These are phyloP conservation scores for Martiniozyma asiatica DNA, from an alignment of 1,139 yeast genomes.

Conservation along the genomic window DNA sequence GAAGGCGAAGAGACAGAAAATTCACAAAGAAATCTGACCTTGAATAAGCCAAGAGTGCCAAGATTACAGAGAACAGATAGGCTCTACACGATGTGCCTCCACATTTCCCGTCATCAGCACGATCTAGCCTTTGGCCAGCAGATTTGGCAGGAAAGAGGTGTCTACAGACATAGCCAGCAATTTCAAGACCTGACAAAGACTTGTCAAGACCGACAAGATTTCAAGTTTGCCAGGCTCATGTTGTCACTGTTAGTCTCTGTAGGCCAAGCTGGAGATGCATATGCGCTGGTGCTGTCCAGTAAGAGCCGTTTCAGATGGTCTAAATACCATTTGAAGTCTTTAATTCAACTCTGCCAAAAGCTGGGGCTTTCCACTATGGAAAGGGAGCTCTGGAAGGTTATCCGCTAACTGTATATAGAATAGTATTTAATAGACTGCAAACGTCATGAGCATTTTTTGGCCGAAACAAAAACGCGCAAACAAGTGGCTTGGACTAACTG, in stretches of 20 bases:
- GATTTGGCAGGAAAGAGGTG: constrained; percentile 72
- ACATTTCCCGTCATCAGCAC: constrained; percentile 48
- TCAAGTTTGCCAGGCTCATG: constrained; percentile 58
- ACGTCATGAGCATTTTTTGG: constrained; percentile 10
- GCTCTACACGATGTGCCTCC: constrained; percentile 51
- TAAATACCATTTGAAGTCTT: constrained; percentile 38
- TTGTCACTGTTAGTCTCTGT: constrained; percentile 39
- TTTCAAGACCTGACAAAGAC: constrained; percentile 32
- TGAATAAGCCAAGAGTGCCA: too few relatives aligned
- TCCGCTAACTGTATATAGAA: too few relatives aligned
- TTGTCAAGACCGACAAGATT: constrained; percentile 42
- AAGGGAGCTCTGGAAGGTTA: constrained; percentile 16
- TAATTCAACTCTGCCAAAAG: constrained; percentile 36
- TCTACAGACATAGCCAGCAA: constrained; percentile 41
- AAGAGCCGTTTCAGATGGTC: constrained; percentile 65
- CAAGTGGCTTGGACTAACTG: background rate
- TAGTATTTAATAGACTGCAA: too few relatives aligned
- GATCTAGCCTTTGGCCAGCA: constrained; percentile 46
- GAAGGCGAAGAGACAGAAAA: constrained; percentile 2
- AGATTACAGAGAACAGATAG: constrained; percentile 22
- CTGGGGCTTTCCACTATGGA: constrained; percentile 27
- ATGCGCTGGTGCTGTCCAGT: constrained; percentile 55
- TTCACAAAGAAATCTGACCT: too few relatives aligned
- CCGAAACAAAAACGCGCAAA: constrained; percentile 4
- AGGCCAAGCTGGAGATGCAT: constrained; percentile 54